A percentile compares a stretch with the other conserved stretches of the same genome.
Conservation (phyloP, 768 basidiomycete genomes). For the Mrakia hoshinonis region DNA sequence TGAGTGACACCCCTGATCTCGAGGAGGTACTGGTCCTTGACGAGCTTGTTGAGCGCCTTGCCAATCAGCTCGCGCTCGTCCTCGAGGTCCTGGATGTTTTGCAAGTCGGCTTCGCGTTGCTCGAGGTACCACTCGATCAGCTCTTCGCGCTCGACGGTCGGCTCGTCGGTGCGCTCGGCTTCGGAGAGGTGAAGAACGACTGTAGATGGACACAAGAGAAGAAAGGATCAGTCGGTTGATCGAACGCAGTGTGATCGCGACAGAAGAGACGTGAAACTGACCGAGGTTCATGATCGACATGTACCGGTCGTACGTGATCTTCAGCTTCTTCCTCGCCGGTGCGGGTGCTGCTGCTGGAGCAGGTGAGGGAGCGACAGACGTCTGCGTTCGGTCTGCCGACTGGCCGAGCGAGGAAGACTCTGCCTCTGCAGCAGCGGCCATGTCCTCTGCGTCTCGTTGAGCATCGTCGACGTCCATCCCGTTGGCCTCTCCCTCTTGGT, state of each 20-base stretch:
- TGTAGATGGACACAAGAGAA: not conserved
- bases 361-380: slow-evolving; percentile 37
- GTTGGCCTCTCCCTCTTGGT: slow-evolving; percentile 35
- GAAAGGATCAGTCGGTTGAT: not conserved
- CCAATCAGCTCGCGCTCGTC: slow-evolving; percentile 81
- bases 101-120: slow-evolving; percentile 69
- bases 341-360: slow-evolving; percentile 38
- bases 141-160: slow-evolving; percentile 78
- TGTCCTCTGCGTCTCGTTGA: slow-evolving; percentile 45
- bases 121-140: slow-evolving; percentile 97
- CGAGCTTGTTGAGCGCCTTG: slow-evolving; percentile 79
- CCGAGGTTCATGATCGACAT: slow-evolving; percentile 72
- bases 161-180: slow-evolving; percentile 63
- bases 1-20: slow-evolving; percentile 76
- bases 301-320: slow-evolving; percentile 94
- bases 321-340: slow-evolving; percentile 55
- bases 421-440: slow-evolving; percentile 46
- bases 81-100: slow-evolving; percentile 76
- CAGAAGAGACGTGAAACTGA: slow-evolving; percentile 19
- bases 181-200: slow-evolving; percentile 73
- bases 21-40: slow-evolving; percentile 82
- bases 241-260: not conserved
- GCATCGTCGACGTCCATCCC: slow-evolving; percentile 51
- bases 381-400: not conserved
- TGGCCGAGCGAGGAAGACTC: slow-evolving; percentile 30